Evolutionary conservation across 1,139 yeast genomes (phyloP), one percentile per base, ranked within the genome.

Genomic region (Yamadazyma sp.): DNA sequence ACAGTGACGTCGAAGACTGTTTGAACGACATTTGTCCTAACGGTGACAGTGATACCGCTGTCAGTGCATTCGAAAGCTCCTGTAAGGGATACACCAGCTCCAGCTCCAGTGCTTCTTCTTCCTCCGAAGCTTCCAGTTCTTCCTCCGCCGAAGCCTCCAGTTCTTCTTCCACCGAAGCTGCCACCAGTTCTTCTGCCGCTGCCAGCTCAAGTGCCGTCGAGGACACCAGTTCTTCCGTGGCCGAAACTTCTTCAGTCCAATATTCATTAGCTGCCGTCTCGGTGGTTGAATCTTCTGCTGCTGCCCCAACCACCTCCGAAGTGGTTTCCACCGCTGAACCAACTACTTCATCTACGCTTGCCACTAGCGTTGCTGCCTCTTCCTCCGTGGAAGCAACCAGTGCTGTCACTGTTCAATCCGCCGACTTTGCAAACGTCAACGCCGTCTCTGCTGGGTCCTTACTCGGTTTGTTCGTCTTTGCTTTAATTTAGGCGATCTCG

Each of bases 21-120:
- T 72, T 87, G 64, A 64, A 74, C 42, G 58, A 68, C 43, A 73
- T 69, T 45, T 87, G 96, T 70, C 92, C 94, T 48, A 60, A 68
- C 50, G 83, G 74, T 48, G 65, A 70, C 40, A 69, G 81, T 32
- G 77, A 65, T 39, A 62, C 73, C 41, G 95, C 95, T 43, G 65
- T 66, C 51, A 46, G 68, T 33, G 74, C 83, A 22, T 84, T 86
- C 62, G 59, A 76, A 60, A 50, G 62, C 47, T 57, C 80, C 17
- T 84, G 91, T 64, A 48, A 62, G 26, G 75, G 69, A 44, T 67
- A 59, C 51, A 48, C 52, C 38, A 48, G 44, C 36, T 51, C 51
- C 17, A 37, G 48, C 20, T 37, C 54, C 11, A 33, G 53, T 28
- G 36, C 54, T 14, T 62, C 66, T 25, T 47, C 59, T 18, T 44